Evolutionary conservation across 2,329 filamentous ascomycete species (phyloP), one percentile per base, ranked within the genome.

Genomic region (Mycosphaerella sp.): DNA sequence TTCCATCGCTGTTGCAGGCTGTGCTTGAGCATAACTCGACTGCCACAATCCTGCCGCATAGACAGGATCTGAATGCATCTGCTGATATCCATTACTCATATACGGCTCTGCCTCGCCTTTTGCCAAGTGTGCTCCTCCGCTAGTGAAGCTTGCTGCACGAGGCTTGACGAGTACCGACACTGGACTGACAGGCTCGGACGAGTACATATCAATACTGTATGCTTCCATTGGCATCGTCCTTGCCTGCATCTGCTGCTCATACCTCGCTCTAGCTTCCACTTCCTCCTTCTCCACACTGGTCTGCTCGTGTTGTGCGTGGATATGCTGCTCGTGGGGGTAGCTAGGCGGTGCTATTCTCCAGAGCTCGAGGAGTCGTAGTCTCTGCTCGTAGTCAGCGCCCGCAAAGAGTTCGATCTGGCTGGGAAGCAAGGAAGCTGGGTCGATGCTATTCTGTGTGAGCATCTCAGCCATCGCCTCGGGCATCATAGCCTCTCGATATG

Each of bases 261-360:
- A 86, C 41, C 86, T 77, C 52, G 82, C 65, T 55, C 74, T 72
- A 1, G 79, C 79, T 65, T 78, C 71, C 13, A 70, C 68, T 58
- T 81, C 78, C 64, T 81, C 79, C 58, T 75, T 72, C 44, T 76
- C 69, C 41, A 81, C 64, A 55, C 72, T 79, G 0, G 77, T 80
- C 5, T 71, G 75, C 64, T 61, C 81, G 82, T 63, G 87, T 57
- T 80, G 79, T 48, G 79, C 76, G 43, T 72, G 74, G 62, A 58
- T 54, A 9, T 71, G 69, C 52, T 63, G 56, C 43, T 64, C 59
- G 36, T 66, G 61, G 21, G 70, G 68, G 55, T 78, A 79, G 37
- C 75, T 78, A 0, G 86, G 86, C 17, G 87, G 87, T 52, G 82
- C 87, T 59, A 90, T 88, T 53, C 81, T 83, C 89, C 89, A 95